A percentile compares a stretch with the other conserved stretches of the same genome.
phyloP scores from a whole-genome alignment of 805 yeast genomes.

The Priceomyces carsonii region DNA sequence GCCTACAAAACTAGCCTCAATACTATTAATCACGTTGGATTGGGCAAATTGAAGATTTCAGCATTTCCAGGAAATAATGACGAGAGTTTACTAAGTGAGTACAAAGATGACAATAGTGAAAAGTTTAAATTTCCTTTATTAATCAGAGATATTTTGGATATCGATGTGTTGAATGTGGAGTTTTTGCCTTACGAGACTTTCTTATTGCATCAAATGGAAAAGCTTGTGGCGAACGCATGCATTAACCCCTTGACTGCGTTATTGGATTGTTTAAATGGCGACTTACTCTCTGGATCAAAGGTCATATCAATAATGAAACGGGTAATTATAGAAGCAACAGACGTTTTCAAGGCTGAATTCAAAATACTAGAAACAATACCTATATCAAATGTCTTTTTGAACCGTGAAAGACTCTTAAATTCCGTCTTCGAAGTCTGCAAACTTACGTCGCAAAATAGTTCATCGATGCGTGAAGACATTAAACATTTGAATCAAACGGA shows the following conservation, averaged over 20 bases:
- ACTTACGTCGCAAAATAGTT: conserved; percentile 55
- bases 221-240: conserved; percentile 77
- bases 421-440: conserved; percentile 29
- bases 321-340: conserved; percentile 48
- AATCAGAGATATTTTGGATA: conserved; percentile 21
- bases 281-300: conserved; percentile 47
- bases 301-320: conserved; percentile 33
- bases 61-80: conserved; percentile 44
- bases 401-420: conserved; percentile 33
- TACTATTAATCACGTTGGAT: conserved; percentile 62
- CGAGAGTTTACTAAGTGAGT: too few relatives aligned
- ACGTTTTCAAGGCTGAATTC: conserved; percentile 38
- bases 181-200: conserved; percentile 43
- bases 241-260: conserved; percentile 83
- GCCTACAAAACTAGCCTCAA: conserved; percentile 50
- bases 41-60: conserved; percentile 62
- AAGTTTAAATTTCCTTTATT: conserved; percentile 16
- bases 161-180: conserved; percentile 25
- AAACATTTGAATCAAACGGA: conserved; percentile 62
- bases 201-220: conserved; percentile 63
- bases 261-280: conserved; percentile 77
- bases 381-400: conserved; percentile 29
- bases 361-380: conserved; percentile 24
- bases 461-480: conserved; percentile 75
- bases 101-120: conserved; percentile 1